Evolutionary conservation across 768 basidiomycete species (phyloP), one percentile per base, ranked within the genome.

Genomic region (Tremella mesenterica): DNA sequence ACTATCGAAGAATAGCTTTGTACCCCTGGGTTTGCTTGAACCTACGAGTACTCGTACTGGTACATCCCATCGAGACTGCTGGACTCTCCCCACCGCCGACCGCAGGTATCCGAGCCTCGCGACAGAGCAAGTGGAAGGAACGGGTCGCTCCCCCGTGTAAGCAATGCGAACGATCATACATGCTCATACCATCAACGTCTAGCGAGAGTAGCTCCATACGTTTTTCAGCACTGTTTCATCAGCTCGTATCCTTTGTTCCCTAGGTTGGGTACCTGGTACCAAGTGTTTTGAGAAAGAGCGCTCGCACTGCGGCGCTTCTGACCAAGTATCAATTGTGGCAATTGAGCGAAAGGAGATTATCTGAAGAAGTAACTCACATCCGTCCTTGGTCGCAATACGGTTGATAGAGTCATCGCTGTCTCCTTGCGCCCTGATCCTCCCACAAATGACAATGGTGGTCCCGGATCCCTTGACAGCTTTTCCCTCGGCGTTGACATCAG

Each of bases 321-420:
- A 21, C 10, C 13, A 21, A 44, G 20, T 12, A 44, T 13, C 43
- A 10, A 44, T 44, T 44, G 43, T 21, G 43, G 10, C 43, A 10
- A 23, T 44, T 44, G 43, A 23, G 21, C 10, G 43, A 44, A 44
- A 44, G 21, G 43, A 13, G 44, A 8, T 9, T 5, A 23, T 16
- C 21, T 26, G 44, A 28, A 46, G 46, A 30, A 31, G 54, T 48
- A 31, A 76, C 95, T 80, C 76, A 99, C 95, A 76, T 61, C 95
- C 95, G 60, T 86, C 88, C 77, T 84, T 84, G 59, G 92, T 95
- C 56, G 92, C 91, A 75, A 97, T 79, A 73, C 91, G 81, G 83
- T 99, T 99, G 71, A 97, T 74, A 43, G 88, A 88, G 75, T 96
- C 95, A 69, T 99, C 95, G 59, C 86, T 81, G 81, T 99, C 93